These are phyloP conservation scores for Epichloe brachyelytri DNA, from an alignment of 2,329 filamentous ascomycete genomes.

Conservation along the genomic window DNA sequence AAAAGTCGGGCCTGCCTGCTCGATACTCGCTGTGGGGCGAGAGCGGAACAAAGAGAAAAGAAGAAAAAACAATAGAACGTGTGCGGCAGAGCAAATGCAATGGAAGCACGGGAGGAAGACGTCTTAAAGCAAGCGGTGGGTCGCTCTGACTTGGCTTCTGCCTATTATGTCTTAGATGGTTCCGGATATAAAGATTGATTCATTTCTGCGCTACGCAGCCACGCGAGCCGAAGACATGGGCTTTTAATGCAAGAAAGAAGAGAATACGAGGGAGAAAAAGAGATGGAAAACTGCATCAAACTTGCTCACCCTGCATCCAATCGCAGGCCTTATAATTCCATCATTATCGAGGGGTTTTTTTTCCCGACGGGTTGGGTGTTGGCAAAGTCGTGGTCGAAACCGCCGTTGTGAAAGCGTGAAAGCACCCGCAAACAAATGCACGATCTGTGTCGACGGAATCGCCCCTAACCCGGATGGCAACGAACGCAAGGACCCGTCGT, in stretches of 20 bases:
- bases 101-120: background rate
- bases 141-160: background rate
- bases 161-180: background rate
- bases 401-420: no score
- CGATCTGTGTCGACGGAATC: no score
- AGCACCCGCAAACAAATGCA: no score
- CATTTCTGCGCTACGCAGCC: background rate
- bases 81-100: background rate
- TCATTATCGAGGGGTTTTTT: no score
- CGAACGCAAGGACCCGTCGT: background rate
- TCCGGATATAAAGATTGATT: background rate
- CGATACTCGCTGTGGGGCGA: no score
- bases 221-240: background rate
- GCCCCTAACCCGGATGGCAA: background rate
- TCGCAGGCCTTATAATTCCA: background rate
- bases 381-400: no score
- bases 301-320: background rate
- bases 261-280: background rate
- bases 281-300: constrained; percentile 1
- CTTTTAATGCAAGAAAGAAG: background rate
- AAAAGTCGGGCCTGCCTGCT: no score
- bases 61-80: background rate
- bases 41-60: no score
- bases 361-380: no score
- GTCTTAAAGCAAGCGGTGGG: background rate